phyloP scores from a whole-genome alignment of 1,139 yeast species.

The Pichia sp. region DNA sequence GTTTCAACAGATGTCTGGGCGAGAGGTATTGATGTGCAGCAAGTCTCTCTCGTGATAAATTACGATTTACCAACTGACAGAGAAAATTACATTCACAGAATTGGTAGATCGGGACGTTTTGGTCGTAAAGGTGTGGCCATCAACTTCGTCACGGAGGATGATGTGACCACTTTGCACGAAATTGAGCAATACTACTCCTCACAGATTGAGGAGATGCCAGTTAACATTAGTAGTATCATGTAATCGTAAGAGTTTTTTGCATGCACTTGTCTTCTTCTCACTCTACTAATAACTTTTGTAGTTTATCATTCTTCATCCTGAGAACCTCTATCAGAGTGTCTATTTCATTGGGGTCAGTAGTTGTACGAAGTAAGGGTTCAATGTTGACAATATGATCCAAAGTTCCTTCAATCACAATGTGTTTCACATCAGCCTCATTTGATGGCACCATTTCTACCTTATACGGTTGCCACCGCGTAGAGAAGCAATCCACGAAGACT shows the following conservation, averaged over 20 bases:
- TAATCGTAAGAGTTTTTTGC: conserved; percentile 10
- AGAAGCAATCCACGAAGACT: background rate
- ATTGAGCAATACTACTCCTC: conserved; percentile 74
- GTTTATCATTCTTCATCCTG: conserved; percentile 28
- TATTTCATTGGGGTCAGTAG: conserved; percentile 1
- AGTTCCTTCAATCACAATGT: conserved; percentile 2
- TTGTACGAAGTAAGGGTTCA: background rate
- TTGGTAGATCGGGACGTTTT: conserved; percentile 97
- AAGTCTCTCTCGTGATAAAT: conserved; percentile 89
- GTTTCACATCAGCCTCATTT: background rate
- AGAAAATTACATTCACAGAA: conserved; percentile 89
- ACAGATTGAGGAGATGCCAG: conserved; percentile 84
- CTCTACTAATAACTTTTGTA: background rate
- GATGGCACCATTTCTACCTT: background rate
- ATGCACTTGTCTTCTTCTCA: background rate
- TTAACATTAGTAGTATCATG: conserved; percentile 49
- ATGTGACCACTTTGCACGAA: conserved; percentile 51
- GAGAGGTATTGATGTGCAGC: conserved; percentile 95
- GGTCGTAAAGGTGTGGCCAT: conserved; percentile 96
- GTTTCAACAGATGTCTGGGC: conserved; percentile 98
- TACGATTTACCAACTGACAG: conserved; percentile 81
- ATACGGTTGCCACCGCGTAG: background rate
- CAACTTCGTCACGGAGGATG: conserved; percentile 73
- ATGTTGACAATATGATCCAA: background rate
- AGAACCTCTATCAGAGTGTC: conserved; percentile 23